Evolutionary conservation across 192 early-diverging fungal species (phyloP).

Genomic region (Martensiomyces pterosporus): DNA sequence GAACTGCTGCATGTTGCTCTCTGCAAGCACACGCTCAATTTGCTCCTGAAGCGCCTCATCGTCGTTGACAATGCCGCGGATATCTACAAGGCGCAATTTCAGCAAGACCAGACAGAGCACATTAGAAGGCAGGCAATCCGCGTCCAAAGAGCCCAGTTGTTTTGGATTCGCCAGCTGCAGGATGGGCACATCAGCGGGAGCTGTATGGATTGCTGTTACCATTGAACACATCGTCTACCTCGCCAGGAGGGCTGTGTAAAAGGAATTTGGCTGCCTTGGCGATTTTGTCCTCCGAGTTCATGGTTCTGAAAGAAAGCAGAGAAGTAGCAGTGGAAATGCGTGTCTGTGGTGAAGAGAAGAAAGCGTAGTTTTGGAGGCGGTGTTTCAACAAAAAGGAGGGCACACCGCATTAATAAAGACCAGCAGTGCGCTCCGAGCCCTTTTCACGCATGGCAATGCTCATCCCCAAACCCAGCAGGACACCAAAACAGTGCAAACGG

Average conservation of each 20-base stretch:
- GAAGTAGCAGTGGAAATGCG: slow-evolving; percentile 2
- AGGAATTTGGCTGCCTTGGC: slow-evolving; percentile 75
- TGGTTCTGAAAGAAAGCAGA: not conserved
- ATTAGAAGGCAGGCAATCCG: too few species aligned
- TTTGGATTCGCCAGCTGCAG: too few species aligned
- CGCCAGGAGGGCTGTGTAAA: slow-evolving; percentile 89
- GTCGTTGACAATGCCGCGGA: slow-evolving; percentile 78
- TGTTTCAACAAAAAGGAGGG: not conserved
- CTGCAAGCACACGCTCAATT: slow-evolving; percentile 63
- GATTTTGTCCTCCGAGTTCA: slow-evolving; percentile 60
- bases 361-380: not conserved
- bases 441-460: too few species aligned
- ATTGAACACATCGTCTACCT: slow-evolving; percentile 95
- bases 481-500: too few species aligned
- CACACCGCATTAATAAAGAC: not conserved
- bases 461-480: too few species aligned
- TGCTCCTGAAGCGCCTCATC: slow-evolving; percentile 69
- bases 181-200: too few species aligned
- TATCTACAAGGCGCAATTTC: slow-evolving; percentile 56
- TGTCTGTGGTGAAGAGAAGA: not conserved
- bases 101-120: not conserved
- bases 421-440: too few species aligned
- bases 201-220: slow-evolving; percentile 52
- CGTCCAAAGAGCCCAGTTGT: too few species aligned
- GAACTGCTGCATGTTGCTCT: slow-evolving; percentile 84